Base-by-base conservation (phyloP, 768 basidiomycete genomes). In the Serendipita sp. region DNA sequence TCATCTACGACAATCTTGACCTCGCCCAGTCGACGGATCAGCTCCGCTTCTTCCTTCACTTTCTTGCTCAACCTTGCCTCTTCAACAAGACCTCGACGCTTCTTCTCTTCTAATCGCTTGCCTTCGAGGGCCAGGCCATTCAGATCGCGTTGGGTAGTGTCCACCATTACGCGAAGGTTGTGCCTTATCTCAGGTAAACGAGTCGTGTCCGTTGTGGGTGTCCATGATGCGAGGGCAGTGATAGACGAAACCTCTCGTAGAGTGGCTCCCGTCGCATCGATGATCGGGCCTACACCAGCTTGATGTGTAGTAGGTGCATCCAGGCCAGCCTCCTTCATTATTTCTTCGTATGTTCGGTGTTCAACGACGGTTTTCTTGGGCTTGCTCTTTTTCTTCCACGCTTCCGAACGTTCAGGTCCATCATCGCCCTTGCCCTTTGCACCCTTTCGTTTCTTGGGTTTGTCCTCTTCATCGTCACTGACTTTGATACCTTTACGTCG, bases 281-380 rank as follows among this genome's bases (percentile, higher is more conserved):
- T 90, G 42, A 99, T 93, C 68, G 86, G 82, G 2, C 93, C 96
- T 53, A 93, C 71, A 4, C 83, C 82, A 1, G 81, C 68, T 58
- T 58, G 53, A 33, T 58, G 26, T 2, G 74, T 67, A 5, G 77
- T 68, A 0, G 75, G 72, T 2, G 69, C 66, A 38, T 84, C 81
- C 64, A 83, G 78, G 0, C 86, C 90, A 24, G 90, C 85, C 70
- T 95, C 92, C 2, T 89, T 86, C 60, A 99, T 71, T 61, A 98
- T 90, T 73, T 99, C 83, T 72, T 99, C 96, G 70, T 97, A 99
- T 0, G 93, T 92, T 78, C 95, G 96, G 76, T 97, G 93, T 70
- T 91, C 85, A 34, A 93, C 76, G 73, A 83, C 90, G 22, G 80
- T 83, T 74, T 90, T 96, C 62, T 83, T 78, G 71, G 87, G 93